Percentiles rank a stretch among this genome's conserved stretches.
Conservation (phyloP, 441 rosid genomes). For the Aquilaria agallochum region DNA sequence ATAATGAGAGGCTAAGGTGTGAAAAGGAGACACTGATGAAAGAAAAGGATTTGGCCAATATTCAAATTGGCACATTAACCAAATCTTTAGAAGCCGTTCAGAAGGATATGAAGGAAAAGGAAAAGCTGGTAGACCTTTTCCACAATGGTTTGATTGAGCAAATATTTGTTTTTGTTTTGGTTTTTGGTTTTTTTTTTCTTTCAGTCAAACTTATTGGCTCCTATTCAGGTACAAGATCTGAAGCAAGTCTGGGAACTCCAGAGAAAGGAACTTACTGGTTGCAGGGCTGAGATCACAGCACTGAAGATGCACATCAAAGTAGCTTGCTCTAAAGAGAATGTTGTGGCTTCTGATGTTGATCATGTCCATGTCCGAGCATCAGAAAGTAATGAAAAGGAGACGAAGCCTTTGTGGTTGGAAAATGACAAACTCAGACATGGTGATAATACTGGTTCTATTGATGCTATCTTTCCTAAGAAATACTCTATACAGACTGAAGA, state of each 20-base stretch:
- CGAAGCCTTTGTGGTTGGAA: slow-evolving; percentile 48
- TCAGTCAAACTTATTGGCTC: no score
- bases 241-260: slow-evolving; percentile 68
- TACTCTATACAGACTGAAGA: slow-evolving; percentile 43
- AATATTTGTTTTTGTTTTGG: not conserved
- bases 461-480: slow-evolving; percentile 30
- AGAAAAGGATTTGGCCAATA: slow-evolving; percentile 15
- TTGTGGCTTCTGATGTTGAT: slow-evolving; percentile 37
- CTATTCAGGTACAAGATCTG: slow-evolving; percentile 56
- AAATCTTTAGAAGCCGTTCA: slow-evolving; percentile 16
- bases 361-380: slow-evolving; percentile 39
- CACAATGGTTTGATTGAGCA: slow-evolving; percentile 10
- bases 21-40: slow-evolving; percentile 15
- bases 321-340: slow-evolving; percentile 45
- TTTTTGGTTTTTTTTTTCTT: not conserved
- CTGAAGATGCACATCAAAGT: slow-evolving; percentile 86
- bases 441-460: slow-evolving; percentile 26
- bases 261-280: slow-evolving; percentile 71
- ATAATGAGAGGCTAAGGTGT: slow-evolving; percentile 34
- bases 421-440: slow-evolving; percentile 29
- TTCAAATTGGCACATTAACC: slow-evolving; percentile 14
- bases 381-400: slow-evolving; percentile 53
- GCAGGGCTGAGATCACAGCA: slow-evolving; percentile 84
- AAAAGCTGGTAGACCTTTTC: slow-evolving; percentile 14
- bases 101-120: slow-evolving; percentile 18